Evolutionary conservation across 2,329 filamentous ascomycete species (phyloP).

Genomic region (Clonostachys solani): DNA sequence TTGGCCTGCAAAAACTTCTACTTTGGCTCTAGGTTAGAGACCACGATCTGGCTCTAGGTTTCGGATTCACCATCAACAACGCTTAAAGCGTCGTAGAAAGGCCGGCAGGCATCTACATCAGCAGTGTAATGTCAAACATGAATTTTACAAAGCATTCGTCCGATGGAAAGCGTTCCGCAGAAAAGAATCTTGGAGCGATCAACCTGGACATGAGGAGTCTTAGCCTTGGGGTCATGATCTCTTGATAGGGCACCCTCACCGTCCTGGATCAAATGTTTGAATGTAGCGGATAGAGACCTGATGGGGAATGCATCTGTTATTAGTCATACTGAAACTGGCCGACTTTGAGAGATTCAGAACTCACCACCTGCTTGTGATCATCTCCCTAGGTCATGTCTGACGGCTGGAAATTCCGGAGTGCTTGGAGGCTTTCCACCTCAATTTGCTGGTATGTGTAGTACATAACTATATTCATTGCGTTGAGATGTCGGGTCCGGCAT

Average conservation of each 20-base stretch:
- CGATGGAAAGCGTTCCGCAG: conserved; percentile 53
- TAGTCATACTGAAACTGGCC: background rate
- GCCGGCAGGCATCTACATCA: conserved; percentile 44
- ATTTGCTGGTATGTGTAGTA: background rate
- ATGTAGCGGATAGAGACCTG: conserved; percentile 58
- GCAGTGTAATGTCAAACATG: conserved; percentile 62
- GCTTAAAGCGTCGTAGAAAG: conserved; percentile 55
- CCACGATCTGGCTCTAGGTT: background rate
- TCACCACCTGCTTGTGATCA: conserved; percentile 30
- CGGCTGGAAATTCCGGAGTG: background rate
- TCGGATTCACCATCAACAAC: conserved; percentile 33
- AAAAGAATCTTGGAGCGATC: conserved; percentile 51
- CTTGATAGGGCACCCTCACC: conserved; percentile 47
- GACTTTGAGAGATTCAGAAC: conserved; percentile 1
- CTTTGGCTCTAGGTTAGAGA: background rate
- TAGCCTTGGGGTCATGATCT: conserved; percentile 33
- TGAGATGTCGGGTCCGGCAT: too few species aligned
- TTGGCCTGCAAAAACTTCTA: background rate
- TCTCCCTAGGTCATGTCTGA: conserved; percentile 27
- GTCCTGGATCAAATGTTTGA: conserved; percentile 52
- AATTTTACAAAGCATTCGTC: conserved; percentile 51
- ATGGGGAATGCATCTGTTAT: conserved; percentile 11
- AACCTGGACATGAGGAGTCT: conserved; percentile 48
- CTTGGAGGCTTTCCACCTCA: background rate
- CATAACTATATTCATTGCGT: background rate